Percentiles rank a stretch among this genome's conserved stretches.
These are phyloP conservation scores for Cytospora leucostoma DNA, from an alignment of 2,329 filamentous ascomycete genomes.

Conservation along the genomic window DNA sequence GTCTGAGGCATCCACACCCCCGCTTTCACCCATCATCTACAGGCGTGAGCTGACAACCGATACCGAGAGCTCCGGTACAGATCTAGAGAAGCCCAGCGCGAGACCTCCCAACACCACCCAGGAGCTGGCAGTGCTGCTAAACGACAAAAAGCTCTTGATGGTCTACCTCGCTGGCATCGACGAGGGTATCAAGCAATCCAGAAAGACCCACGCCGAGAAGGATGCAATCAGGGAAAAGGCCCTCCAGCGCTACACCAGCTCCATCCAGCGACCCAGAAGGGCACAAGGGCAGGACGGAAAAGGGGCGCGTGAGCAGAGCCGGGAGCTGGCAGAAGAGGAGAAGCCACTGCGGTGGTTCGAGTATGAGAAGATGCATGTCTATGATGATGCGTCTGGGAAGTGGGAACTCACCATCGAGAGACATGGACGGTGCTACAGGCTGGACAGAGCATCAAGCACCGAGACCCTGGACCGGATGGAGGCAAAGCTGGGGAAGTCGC, in stretches of 20 bases:
- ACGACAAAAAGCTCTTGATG: slow-evolving; percentile 9
- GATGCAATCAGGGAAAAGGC: background rate
- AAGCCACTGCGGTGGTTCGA: background rate
- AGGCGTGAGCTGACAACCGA: background rate
- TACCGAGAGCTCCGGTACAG: too few species aligned
- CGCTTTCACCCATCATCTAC: background rate
- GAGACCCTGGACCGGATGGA: background rate
- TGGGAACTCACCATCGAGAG: background rate
- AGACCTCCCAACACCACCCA: background rate
- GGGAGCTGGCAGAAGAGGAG: background rate
- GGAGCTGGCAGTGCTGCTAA: slow-evolving; percentile 2
- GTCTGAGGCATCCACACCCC: background rate
- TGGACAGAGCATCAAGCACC: background rate
- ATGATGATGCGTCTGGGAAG: background rate
- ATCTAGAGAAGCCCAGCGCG: background rate
- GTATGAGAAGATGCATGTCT: background rate
- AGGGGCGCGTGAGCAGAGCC: background rate
- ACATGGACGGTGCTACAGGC: background rate
- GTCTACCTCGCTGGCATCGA: slow-evolving; percentile 2
- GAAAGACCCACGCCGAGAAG: slow-evolving; percentile 7
- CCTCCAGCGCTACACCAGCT: background rate
- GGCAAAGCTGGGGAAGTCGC: background rate
- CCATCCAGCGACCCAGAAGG: background rate
- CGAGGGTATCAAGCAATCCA: slow-evolving; percentile 7
- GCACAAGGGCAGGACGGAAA: background rate